Base-by-base conservation (phyloP, 768 basidiomycete genomes). In the Cantharellus anzutake region DNA sequence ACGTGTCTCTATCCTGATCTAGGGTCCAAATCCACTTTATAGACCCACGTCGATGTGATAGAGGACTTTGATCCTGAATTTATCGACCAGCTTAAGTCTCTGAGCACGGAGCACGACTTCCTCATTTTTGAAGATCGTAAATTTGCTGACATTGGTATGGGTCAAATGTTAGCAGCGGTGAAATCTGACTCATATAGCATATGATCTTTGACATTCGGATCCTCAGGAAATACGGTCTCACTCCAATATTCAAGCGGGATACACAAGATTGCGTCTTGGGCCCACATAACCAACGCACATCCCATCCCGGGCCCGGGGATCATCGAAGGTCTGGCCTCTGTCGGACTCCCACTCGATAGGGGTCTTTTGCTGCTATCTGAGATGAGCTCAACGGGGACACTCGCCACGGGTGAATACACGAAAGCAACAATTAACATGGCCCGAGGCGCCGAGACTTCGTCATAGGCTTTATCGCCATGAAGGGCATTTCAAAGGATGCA, bases 81-180 rank as follows among this genome's bases (percentile, higher is more conserved):
- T 52, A 79, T 93, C 60, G 73, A 80, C 48, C 74, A 76, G 51
- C 75, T 99, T 48, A 76, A 80, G 61, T 74, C 75, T 41, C 79
- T 98, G 4, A 82, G 84, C 67, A 67, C 71, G 52, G 83, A 86
- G 68, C 81, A 96, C 63, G 89, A 96, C 67, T 99, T 98, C 73
- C 70, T 94, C 58, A 92, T 97, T 65, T 99, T 98, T 65, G 96
- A 98, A 73, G 96, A 99, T 73, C 77, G 96, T 64, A 99, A 99
- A 71, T 99, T 99, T 66, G 94, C 96, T 3, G 96, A 99, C 70
- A 98, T 99, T 58, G 94, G 94, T 92, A 63, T 66, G 78, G 65
- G 41, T 11, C n/a, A 34, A 4, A 20, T 40, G 57, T 4, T 60
- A 29, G 20, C 20, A 29, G 20, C 20, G 20, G 20, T 29, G 20